phyloP scores from a whole-genome alignment of 495 filamentous ascomycete species.

The Parathielavia hyrcaniae region DNA sequence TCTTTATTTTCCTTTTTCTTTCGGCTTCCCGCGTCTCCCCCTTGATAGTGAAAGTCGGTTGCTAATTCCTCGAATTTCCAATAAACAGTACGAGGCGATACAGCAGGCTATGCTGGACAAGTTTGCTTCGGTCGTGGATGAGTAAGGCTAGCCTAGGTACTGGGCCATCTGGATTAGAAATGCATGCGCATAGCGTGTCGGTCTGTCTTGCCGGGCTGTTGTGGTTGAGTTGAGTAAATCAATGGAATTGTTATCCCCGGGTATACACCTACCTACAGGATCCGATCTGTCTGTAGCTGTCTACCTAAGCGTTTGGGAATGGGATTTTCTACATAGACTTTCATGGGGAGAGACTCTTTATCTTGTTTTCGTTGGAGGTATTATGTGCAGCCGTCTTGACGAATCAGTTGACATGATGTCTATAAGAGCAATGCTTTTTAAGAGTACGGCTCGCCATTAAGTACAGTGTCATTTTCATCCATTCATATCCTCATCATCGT shows the following conservation, averaged over 20 bases:
- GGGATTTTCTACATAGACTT: background rate
- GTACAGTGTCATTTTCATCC: background rate
- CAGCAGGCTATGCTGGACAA: conserved; percentile 88
- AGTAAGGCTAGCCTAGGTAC: conserved; percentile 48
- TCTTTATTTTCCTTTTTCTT: too few relatives aligned
- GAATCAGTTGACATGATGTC: background rate
- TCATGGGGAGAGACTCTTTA: background rate
- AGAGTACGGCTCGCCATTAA: background rate
- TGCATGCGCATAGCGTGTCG: conserved; percentile 12
- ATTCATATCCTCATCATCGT: conserved; percentile 1
- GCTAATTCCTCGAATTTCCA: conserved; percentile 14
- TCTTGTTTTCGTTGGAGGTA: background rate
- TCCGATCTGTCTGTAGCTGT: background rate
- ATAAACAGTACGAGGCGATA: conserved; percentile 74
- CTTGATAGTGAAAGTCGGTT: too few relatives aligned
- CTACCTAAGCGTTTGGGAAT: background rate
- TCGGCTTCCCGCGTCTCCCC: too few relatives aligned
- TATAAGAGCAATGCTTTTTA: background rate
- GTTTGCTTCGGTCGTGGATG: conserved; percentile 88
- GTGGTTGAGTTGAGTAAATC: background rate
- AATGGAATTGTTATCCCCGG: background rate
- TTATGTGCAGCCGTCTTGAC: background rate
- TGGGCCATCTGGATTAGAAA: background rate
- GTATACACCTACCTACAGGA: background rate
- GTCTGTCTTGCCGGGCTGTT: conserved; percentile 5